Evolutionary conservation across 2,329 filamentous ascomycete genomes (phyloP), one percentile per base, ranked within the genome.

Genomic region (Falciphora oryzae): DNA sequence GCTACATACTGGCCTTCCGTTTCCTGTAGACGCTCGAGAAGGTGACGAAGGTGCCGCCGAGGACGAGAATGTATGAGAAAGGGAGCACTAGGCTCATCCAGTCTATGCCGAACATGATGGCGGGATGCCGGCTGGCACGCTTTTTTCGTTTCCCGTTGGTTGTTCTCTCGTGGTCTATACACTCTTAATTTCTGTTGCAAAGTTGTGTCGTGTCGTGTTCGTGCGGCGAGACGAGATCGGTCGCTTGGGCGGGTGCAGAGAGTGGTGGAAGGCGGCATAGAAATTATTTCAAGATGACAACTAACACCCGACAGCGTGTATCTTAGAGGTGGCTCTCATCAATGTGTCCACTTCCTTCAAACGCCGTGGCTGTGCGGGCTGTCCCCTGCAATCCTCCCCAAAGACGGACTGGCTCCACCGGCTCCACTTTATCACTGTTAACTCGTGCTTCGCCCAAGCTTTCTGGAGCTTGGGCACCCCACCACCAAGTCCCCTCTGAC

Each of bases 1-100:
- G n/a, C 60, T 50, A 83, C 86, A 67, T 80, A 92, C 89, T 81
- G 70, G 91, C 89, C 85, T 97, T 95, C 77, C 95, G 88, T 80
- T 95, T 94, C 72, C 94, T 89, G 79, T 98, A 98, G 68, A 98
- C 87, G 65, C 87, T 91, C 61, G 92, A 96, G 79, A 99, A 99
- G 69, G 92, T 95, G 75, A 90, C 89, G 70, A 99, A 86, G 50
- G 93, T 94, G 72, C 93, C 92, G 73, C 91, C 84, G 64, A 99
- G 88, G 66, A 98, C 91, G 70, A 87, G 83, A 66, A 99, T 84
- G 79, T 99, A 99, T 79, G 92, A 89, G 74, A 97, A 85, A 66
- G 95, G 94, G 72, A 97, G 86, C 73, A 87, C 82, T 67, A 98
- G 89, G 79, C 91, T 90, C 78, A 90, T 80, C 92, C 92, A 96